Evolutionary conservation across 2,329 filamentous ascomycete species (phyloP).

Genomic region (Aschersonia sp.): DNA sequence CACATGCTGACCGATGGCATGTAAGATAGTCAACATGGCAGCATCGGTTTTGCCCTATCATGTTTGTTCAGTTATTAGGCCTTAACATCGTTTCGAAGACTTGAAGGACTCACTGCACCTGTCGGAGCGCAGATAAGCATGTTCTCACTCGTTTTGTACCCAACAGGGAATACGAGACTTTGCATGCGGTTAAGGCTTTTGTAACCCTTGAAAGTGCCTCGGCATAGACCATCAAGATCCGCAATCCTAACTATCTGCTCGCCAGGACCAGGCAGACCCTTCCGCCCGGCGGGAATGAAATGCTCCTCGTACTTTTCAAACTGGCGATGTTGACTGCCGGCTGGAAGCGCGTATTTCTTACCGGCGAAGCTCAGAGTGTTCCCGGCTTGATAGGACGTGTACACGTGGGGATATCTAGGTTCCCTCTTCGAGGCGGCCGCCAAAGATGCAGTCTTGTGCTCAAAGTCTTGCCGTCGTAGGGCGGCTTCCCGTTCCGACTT

Average conservation of each 20-base stretch:
- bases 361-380: constrained; percentile 73
- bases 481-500: constrained; percentile 66
- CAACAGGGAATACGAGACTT: constrained; percentile 87
- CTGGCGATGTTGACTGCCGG: constrained; percentile 58
- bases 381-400: constrained; percentile 68
- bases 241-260: constrained; percentile 66
- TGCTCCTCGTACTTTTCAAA: constrained; percentile 79
- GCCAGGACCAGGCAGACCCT: constrained; percentile 57
- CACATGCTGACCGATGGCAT: constrained; percentile 76
- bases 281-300: constrained; percentile 66
- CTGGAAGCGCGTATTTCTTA: constrained; percentile 68
- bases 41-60: constrained; percentile 84
- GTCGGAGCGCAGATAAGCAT: constrained; percentile 98
- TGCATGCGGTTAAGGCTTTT: constrained; percentile 95
- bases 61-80: background rate
- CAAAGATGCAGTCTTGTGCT: constrained; percentile 68
- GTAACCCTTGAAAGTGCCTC: constrained; percentile 87
- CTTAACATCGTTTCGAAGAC: background rate
- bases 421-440: constrained; percentile 58
- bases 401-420: constrained; percentile 84
- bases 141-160: constrained; percentile 91
- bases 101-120: constrained; percentile 52
- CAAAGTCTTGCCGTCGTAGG: constrained; percentile 59
- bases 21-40: constrained; percentile 90
- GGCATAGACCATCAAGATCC: constrained; percentile 79